A percentile compares a stretch with the other conserved stretches of the same genome.
phyloP scores from a whole-genome alignment of 305 asterid genomes.

The Ajuga reptans region DNA sequence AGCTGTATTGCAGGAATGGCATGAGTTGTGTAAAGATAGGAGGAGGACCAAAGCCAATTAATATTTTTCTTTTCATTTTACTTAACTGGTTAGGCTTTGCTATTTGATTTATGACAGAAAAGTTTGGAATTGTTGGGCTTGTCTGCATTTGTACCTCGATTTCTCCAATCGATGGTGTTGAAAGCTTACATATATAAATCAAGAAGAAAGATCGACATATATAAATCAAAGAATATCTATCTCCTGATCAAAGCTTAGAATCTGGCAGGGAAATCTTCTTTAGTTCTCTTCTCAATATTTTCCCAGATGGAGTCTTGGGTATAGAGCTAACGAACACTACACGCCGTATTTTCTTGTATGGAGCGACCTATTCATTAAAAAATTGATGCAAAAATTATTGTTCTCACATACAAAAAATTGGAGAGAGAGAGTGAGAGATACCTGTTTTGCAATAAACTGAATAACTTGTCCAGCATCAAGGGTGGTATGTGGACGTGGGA shows the following conservation, averaged over 20 bases:
- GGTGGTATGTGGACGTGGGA: conserved; percentile 29
- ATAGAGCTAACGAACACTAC: conserved; percentile 36
- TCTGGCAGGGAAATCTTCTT: conserved; percentile 26
- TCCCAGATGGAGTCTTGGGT: conserved; percentile 48
- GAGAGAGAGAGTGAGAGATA: conserved; percentile 6
- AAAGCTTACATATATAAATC: too few relatives aligned
- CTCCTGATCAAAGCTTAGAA: conserved; percentile 25
- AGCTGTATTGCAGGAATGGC: conserved; percentile 83
- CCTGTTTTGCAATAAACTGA: conserved; percentile 46
- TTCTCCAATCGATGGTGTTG: too few relatives aligned
- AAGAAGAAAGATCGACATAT: too few relatives aligned
- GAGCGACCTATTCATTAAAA: conserved; percentile 43
- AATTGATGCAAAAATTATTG: background rate
- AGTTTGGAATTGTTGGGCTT: background rate
- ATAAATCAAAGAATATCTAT: background rate
- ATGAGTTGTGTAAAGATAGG: conserved; percentile 65
- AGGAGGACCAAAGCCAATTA: conserved; percentile 43
- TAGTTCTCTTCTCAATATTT: conserved; percentile 47
- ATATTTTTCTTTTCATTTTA: background rate
- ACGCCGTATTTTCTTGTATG: conserved; percentile 44
- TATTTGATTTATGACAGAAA: background rate
- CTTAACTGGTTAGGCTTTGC: background rate
- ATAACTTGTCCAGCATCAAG: conserved; percentile 30
- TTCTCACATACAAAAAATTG: too few relatives aligned
- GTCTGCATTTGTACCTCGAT: too few relatives aligned